These are phyloP conservation scores for Umbilicaria muhlenbergii DNA, from an alignment of 495 filamentous ascomycete species.

Conservation along the genomic window DNA sequence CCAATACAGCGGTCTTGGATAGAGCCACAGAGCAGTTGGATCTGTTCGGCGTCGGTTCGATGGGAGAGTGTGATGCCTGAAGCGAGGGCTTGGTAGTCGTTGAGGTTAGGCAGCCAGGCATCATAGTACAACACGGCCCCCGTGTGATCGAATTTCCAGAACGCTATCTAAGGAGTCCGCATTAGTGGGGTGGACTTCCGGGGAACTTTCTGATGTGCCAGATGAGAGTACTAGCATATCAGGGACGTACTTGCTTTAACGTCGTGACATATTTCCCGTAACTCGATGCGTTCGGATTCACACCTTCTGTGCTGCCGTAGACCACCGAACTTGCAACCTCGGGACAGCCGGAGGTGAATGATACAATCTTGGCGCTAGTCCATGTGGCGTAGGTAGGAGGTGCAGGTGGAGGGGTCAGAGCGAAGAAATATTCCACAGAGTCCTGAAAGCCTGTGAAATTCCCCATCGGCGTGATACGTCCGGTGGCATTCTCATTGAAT, in stretches of 20 bases:
- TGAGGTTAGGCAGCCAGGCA: slow-evolving; percentile 7
- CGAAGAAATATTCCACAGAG: slow-evolving; percentile 25
- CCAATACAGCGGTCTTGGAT: slow-evolving; percentile 13
- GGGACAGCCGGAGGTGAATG: slow-evolving; percentile 4
- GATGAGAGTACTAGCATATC: too few relatives aligned
- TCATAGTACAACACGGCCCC: slow-evolving; percentile 8
- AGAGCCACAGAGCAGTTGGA: too few relatives aligned
- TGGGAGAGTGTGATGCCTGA: too few relatives aligned
- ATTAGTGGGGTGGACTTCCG: background rate
- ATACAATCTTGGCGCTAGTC: slow-evolving; percentile 1
- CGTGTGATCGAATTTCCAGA: slow-evolving; percentile 8
- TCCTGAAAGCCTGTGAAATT: slow-evolving; percentile 22
- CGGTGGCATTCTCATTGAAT: slow-evolving; percentile 1
- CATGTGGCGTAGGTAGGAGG: background rate
- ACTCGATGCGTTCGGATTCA: background rate
- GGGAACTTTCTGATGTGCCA: too few relatives aligned
- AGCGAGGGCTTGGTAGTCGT: background rate
- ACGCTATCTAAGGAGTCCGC: slow-evolving; percentile 1
- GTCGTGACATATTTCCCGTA: slow-evolving; percentile 1
- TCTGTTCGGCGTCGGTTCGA: too few relatives aligned
- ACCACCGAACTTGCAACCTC: slow-evolving; percentile 6
- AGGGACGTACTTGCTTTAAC: slow-evolving; percentile 3
- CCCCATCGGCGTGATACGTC: too few relatives aligned
- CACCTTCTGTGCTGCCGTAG: background rate
- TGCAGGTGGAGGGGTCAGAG: slow-evolving; percentile 12